Base-by-base conservation (phyloP, 2,329 filamentous ascomycete genomes). In the Sclerotiophoma versabilis region DNA sequence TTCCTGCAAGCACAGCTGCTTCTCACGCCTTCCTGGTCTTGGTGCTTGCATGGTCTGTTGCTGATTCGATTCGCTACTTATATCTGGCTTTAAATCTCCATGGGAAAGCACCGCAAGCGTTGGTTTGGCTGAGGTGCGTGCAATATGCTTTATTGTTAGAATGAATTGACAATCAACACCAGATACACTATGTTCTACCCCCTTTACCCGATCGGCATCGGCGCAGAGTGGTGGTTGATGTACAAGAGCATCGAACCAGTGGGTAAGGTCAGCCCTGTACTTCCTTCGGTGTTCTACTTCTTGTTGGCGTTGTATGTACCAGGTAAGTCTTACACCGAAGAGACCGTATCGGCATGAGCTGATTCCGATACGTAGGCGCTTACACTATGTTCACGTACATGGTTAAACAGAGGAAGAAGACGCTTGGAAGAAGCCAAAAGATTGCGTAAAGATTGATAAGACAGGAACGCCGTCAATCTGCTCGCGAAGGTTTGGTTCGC, bases 381-480 rank as follows among this genome's bases (percentile, higher is more conserved):
- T 68, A 64, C 9, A 64, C 44, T 1, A 68, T 69, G 66, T 69
- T 66, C 27, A 67, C 64, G 11, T 65, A 69, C 25, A 69, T 69
- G 66, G 57, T 69, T 14, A 65, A 61, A 46, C 66, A 68, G 38
- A 58, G 65, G 22, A 59, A 27, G 33, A 69, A 68, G 53, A 58
- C 54, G 2, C 45, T 69, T 5, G 53, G 52, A 2, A 36, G 19
- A 9, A 7, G 6, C 1, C 39, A 25, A 25, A 49, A 50, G 32
- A 37, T 7, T 2, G 38, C 7, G 11, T 43, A 38, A 14, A 20
- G 26, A 11, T 29, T 32, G 25, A 26, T 26, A 10, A 10, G 25
- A 6, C 10, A 10, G 10, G 25, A 26, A 10, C 10, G 10, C 25
- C 10, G 25, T 10, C 5, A 6, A 10, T 26, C n/a, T n/a, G n/a